Evolutionary conservation across 2,329 filamentous ascomycete genomes (phyloP).

Genomic region (Lachnellula occidentalis): DNA sequence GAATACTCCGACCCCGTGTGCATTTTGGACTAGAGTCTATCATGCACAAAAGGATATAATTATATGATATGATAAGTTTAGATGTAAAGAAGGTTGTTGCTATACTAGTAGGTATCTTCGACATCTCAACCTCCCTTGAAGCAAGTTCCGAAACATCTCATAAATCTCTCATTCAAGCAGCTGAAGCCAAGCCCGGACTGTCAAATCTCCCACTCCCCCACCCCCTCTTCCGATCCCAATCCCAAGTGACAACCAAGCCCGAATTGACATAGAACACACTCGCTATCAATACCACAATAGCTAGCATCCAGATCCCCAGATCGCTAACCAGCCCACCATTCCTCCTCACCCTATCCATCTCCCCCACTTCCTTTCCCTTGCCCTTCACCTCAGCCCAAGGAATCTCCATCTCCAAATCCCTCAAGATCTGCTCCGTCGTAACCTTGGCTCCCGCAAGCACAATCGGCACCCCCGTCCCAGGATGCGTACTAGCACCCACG

Average conservation of each 20-base stretch:
- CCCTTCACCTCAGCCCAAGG: conserved; percentile 20
- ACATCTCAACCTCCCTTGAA: too few relatives aligned
- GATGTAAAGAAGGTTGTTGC: too few relatives aligned
- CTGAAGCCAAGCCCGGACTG: not conserved
- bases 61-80: too few relatives aligned
- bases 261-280: conserved; percentile 16
- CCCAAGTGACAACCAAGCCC: conserved; percentile 18
- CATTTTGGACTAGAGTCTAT: too few relatives aligned
- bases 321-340: conserved; percentile 16
- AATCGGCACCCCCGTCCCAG: conserved; percentile 71
- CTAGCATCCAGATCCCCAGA: conserved; percentile 17
- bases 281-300: conserved; percentile 10
- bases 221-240: conserved; percentile 17
- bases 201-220: conserved; percentile 15
- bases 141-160: too few relatives aligned
- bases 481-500: conserved; percentile 70
- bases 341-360: conserved; percentile 21
- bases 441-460: conserved; percentile 65
- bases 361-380: conserved; percentile 18
- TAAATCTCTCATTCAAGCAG: too few relatives aligned
- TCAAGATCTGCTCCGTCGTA: conserved; percentile 47
- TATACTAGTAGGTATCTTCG: too few relatives aligned
- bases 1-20: too few relatives aligned
- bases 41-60: too few relatives aligned
- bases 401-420: conserved; percentile 16